Evolutionary conservation across 1,284 basidiomycete species (phyloP).

Genomic region (Rhodotorula sp.): DNA sequence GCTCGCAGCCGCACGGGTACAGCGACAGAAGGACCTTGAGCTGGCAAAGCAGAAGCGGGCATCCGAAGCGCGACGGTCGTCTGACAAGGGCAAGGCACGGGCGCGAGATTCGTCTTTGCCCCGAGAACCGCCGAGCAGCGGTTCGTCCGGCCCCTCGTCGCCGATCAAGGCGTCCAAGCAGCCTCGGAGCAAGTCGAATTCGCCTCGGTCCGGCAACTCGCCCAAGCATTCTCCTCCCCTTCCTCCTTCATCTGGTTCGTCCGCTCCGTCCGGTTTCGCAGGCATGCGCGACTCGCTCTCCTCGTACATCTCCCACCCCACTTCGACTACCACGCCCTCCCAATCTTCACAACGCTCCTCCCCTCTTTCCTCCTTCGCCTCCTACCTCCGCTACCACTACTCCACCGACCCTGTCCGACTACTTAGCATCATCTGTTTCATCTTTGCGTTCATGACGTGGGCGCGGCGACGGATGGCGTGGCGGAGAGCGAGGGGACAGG

Average conservation of each 20-base stretch:
- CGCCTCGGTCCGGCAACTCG: not conserved
- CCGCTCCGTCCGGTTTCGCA: constrained; percentile 13
- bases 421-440: constrained; percentile 19
- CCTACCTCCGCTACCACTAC: constrained; percentile 19
- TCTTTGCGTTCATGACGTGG: constrained; percentile 28
- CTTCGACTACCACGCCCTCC: not conserved
- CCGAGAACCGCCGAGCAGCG: not conserved
- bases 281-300: constrained; percentile 30
- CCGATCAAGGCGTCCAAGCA: constrained; percentile 4
- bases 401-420: constrained; percentile 30
- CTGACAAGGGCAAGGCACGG: constrained; percentile 26
- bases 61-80: not conserved
- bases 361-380: not conserved
- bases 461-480: constrained; percentile 1
- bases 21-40: constrained; percentile 28
- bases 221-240: not conserved
- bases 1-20: not conserved
- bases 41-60: constrained; percentile 9
- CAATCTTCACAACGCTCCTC: not conserved
- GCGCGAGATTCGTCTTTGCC: constrained; percentile 4
- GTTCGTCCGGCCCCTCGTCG: not conserved
- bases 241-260: not conserved
- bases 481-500: constrained; percentile 6
- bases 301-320: constrained; percentile 15
- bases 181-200: not conserved